A percentile compares a stretch with the other conserved stretches of the same genome.
These are phyloP conservation scores for Debaryomyces coudertii DNA, from an alignment of 1,139 yeast genomes.

Conservation along the genomic window DNA sequence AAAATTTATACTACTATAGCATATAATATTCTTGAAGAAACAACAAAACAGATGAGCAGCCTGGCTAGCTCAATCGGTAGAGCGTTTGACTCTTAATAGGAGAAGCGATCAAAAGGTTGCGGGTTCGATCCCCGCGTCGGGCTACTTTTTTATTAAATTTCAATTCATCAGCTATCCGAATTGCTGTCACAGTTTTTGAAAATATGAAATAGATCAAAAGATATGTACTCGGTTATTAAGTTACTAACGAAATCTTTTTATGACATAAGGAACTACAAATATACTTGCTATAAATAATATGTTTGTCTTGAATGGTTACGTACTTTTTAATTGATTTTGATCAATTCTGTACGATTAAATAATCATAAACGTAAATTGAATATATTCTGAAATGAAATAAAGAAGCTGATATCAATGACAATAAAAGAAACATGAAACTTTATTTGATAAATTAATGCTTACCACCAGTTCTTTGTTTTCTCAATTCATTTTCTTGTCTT, in stretches of 20 bases:
- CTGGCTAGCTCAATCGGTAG: slow-evolving; percentile 20
- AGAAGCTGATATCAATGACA: not conserved
- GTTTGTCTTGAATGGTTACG: not conserved
- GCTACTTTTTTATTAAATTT: slow-evolving; percentile 9
- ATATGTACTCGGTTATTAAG: too few relatives aligned
- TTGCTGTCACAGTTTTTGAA: not conserved
- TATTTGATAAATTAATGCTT: slow-evolving; percentile 35
- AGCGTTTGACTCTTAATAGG: slow-evolving; percentile 18
- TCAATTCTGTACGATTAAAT: not conserved
- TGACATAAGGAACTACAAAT: not conserved
- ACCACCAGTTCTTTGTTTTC: slow-evolving; percentile 63
- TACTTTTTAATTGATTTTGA: not conserved
- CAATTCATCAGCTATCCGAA: not conserved
- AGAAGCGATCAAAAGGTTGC: slow-evolving; percentile 34
- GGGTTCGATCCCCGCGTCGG: slow-evolving; percentile 45
- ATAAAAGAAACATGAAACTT: not conserved
- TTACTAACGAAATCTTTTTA: not conserved
- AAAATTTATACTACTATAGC: too few relatives aligned
- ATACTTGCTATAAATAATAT: not conserved
- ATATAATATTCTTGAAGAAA: not conserved
- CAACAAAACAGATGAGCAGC: slow-evolving; percentile 6
- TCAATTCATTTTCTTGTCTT: slow-evolving; percentile 66
- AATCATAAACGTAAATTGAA: not conserved
- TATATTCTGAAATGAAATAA: slow-evolving; percentile 3
- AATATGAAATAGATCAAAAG: too few relatives aligned